Conservation (phyloP, 2,329 filamentous ascomycete species). For the Trichoderma harzianum region DNA sequence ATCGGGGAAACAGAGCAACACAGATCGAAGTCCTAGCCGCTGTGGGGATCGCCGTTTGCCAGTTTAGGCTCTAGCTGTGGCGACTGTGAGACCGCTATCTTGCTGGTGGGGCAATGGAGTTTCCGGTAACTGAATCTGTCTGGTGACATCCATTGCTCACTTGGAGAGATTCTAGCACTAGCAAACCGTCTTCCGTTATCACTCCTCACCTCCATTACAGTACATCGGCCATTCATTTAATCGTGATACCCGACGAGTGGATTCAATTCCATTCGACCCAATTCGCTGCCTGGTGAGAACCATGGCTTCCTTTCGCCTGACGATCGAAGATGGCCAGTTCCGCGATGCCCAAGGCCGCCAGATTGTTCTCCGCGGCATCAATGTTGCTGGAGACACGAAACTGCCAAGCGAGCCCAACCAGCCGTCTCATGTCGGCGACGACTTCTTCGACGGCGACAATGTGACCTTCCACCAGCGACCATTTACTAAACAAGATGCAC, state of each 20-base stretch:
- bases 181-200: background rate
- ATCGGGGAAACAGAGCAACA: background rate
- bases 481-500: conserved; percentile 78
- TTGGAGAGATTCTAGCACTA: background rate
- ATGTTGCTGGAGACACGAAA: conserved; percentile 87
- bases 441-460: conserved; percentile 90
- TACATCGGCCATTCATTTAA: background rate
- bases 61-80: background rate
- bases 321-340: conserved; percentile 82
- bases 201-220: background rate
- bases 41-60: background rate
- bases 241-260: background rate
- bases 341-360: conserved; percentile 78
- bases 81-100: conserved; percentile 2
- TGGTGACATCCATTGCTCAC: background rate
- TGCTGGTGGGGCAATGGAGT: background rate
- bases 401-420: conserved; percentile 76
- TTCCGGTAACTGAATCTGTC: background rate
- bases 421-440: conserved; percentile 71
- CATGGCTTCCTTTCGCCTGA: conserved; percentile 75
- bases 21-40: background rate
- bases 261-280: background rate
- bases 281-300: background rate
- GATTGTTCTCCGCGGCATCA: conserved; percentile 88
- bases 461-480: conserved; percentile 86